Percentiles rank a stretch among this genome's conserved stretches.
Evolutionary conservation across 345 rosid species (phyloP).

Genomic region (Clarkia xantiana): DNA sequence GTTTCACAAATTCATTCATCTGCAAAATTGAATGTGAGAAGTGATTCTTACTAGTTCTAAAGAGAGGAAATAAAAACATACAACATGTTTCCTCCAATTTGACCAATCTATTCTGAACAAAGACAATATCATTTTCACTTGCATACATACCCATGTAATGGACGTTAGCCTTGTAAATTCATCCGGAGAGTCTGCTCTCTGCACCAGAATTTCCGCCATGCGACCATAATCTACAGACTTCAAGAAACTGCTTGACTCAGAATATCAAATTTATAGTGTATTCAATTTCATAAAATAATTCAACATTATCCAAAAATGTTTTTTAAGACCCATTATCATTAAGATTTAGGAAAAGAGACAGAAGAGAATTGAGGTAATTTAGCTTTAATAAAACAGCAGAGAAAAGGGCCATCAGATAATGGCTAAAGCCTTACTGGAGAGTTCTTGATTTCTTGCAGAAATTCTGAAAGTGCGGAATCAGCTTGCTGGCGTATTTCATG

Average conservation of each 20-base stretch:
- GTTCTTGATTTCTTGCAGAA: slow-evolving; percentile 96
- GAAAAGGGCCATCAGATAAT: too few species aligned
- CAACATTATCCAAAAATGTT: too few species aligned
- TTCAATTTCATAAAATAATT: too few species aligned
- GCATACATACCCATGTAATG: slow-evolving; percentile 69
- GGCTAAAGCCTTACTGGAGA: slow-evolving; percentile 50
- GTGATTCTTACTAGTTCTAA: too few species aligned
- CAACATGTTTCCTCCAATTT: too few species aligned
- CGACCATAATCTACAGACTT: slow-evolving; percentile 99
- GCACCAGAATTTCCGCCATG: slow-evolving; percentile 97
- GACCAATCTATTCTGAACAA: too few species aligned
- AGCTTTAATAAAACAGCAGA: too few species aligned
- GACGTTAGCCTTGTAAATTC: slow-evolving; percentile 94
- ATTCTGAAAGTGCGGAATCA: slow-evolving; percentile 97
- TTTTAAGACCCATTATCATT: too few species aligned
- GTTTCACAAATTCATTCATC: slow-evolving; percentile 97
- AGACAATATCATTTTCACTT: too few species aligned
- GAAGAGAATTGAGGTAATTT: too few species aligned
- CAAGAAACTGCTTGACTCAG: slow-evolving; percentile 84
- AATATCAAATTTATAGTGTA: slow-evolving; percentile 30
- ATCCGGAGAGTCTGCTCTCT: slow-evolving; percentile 81
- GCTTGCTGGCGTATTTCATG: slow-evolving; percentile 98
- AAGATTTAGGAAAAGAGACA: too few species aligned
- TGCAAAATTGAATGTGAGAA: slow-evolving; percentile 12
- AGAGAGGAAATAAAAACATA: too few species aligned